Conservation (phyloP, 2,329 filamentous ascomycete genomes). For the Penicillium sp. region DNA sequence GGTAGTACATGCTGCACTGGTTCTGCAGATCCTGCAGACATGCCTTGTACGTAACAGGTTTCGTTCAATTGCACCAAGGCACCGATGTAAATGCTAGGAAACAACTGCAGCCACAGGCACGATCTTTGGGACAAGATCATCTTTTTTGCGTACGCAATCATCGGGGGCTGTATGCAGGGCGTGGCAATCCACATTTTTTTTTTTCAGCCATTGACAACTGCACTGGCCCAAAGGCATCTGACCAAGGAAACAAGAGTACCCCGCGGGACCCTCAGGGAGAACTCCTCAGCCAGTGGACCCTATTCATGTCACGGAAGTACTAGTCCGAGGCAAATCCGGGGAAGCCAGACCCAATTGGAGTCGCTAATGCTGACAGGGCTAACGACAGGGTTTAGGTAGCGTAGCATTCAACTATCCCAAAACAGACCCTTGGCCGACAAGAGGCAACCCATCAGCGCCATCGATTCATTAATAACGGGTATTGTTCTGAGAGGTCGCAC, state of each 20-base stretch:
- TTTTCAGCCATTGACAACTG: not conserved
- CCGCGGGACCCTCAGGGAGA: not conserved
- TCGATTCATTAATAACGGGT: not conserved
- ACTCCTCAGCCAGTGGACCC: not conserved
- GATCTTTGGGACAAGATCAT: not conserved
- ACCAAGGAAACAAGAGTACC: not conserved
- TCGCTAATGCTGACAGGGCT: not conserved
- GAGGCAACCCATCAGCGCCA: slow-evolving; percentile 4
- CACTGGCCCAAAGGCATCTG: not conserved
- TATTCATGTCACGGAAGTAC: slow-evolving; percentile 2
- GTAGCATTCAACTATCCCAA: slow-evolving; percentile 14
- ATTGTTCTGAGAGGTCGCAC: not conserved
- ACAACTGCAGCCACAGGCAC: not conserved
- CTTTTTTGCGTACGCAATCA: not conserved
- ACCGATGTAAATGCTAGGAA: not conserved
- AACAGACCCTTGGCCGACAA: slow-evolving; percentile 6
- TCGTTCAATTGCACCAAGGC: not conserved
- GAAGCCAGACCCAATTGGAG: slow-evolving; percentile 4
- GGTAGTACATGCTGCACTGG: slow-evolving; percentile 4
- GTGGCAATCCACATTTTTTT: not conserved
- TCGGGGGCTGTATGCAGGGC: not conserved
- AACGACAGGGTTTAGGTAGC: slow-evolving; percentile 6
- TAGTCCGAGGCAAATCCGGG: slow-evolving; percentile 12
- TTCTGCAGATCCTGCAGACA: not conserved
- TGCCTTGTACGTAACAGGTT: slow-evolving; percentile 4